Base-by-base conservation (phyloP, 345 rosid genomes). In the Hibiscus mutabilis region DNA sequence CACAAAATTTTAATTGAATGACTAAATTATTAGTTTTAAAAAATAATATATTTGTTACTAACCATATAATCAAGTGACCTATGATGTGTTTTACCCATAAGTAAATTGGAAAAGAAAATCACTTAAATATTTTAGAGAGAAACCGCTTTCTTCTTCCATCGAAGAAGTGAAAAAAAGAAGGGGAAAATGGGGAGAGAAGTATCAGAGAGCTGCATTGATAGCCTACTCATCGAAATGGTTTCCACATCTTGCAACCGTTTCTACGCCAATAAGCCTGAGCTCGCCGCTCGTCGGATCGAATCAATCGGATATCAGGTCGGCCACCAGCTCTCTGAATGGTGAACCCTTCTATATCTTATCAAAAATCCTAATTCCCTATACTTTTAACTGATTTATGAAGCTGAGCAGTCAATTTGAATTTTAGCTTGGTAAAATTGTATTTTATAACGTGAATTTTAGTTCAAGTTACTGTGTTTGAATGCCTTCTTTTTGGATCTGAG, bases 261-360 rank as follows among this genome's bases (percentile, higher is more conserved):
- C 83, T 91, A 90, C 75, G 86, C 88, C 61, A 88, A 81, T 66
- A 96, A 89, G 75, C 94, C 96, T n/a, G 97, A 96, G 52, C 93
- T 96, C 68, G 97, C 98, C n/a, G 99, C 97, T 40, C 96, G 97
- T 33, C 85, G 99, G 75, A 96, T 96, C 88, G 98, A 96, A 74
- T 93, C 98, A 73, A 96, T 96, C 61, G 99, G 99, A 72, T 96
- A 88, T 70, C 99, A 96, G 81, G 98, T 96, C 81, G 99, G 99
- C 71, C 97, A 91, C 76, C 99, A 96, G 91, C 99, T 96, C 82
- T 91, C 97, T 68, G 99, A 92, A 82, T 88, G 98, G 97, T 90
- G 76, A 71, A 74, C 75, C 22, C 75, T 42, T 40, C 69, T 8
- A n/a, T 61, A 31, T 52, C 64, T 19, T 21, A 51, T 59, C 47